These are phyloP conservation scores for Diutina mesorugosa DNA, from an alignment of 1,139 yeast species.

Conservation along the genomic window DNA sequence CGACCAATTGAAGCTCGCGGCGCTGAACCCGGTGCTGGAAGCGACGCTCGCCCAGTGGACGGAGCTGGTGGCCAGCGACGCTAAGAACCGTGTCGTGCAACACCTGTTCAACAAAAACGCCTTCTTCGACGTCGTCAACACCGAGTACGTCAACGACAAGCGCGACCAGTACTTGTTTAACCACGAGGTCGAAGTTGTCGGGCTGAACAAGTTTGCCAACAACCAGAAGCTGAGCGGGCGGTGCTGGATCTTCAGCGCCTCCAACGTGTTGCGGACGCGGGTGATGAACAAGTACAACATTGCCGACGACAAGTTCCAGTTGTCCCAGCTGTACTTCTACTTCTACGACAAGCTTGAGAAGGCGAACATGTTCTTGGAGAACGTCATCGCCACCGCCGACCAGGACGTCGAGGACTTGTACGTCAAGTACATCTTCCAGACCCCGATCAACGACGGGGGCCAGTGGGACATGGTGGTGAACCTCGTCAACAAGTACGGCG, in stretches of 20 bases:
- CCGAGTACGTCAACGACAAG: constrained; percentile 14
- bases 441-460: constrained; percentile 73
- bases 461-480: constrained; percentile 77
- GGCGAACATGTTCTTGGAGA: constrained; percentile 66
- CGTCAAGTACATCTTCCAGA: constrained; percentile 45
- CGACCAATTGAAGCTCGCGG: background rate
- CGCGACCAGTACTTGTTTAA: constrained; percentile 44
- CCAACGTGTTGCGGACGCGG: constrained; percentile 54
- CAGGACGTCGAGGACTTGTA: constrained; percentile 58
- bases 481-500: constrained; percentile 62
- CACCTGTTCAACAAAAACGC: constrained; percentile 42
- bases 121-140: constrained; percentile 29
- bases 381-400: constrained; percentile 51
- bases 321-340: constrained; percentile 58
- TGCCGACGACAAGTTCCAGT: constrained; percentile 46
- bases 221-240: constrained; percentile 68
- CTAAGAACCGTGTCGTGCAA: constrained; percentile 47
- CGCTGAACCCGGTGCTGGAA: background rate
- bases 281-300: constrained; percentile 52
- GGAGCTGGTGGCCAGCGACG: constrained; percentile 23
- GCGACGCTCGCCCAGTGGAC: background rate
- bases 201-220: constrained; percentile 47
- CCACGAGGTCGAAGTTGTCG: constrained; percentile 46
- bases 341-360: constrained; percentile 68
- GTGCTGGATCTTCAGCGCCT: constrained; percentile 82